Conservation (phyloP, 345 rosid species). For the Lepidium africanum region DNA sequence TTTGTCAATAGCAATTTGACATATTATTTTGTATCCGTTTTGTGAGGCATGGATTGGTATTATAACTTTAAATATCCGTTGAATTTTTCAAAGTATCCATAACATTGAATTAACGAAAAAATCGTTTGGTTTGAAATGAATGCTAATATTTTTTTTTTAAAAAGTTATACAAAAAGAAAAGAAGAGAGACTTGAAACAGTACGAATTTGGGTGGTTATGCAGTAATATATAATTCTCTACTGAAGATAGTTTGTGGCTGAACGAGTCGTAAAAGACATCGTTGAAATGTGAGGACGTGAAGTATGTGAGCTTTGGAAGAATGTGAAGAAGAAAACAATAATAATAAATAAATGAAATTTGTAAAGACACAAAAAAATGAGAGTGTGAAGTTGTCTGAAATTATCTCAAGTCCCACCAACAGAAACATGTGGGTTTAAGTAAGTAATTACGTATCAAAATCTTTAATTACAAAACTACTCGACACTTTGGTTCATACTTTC, state of each 20-base stretch:
- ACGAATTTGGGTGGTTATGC: not conserved
- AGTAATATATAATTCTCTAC: not conserved
- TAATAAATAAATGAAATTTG: not conserved
- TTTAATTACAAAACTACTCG: slow-evolving; percentile 6
- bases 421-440: slow-evolving; percentile 9
- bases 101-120: not conserved
- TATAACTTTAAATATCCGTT: not conserved
- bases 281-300: slow-evolving; percentile 2
- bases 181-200: not conserved
- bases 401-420: slow-evolving; percentile 5
- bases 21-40: too few relatives aligned
- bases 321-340: too few relatives aligned
- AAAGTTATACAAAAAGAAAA: too few relatives aligned
- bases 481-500: slow-evolving; percentile 15
- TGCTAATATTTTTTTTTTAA: too few relatives aligned
- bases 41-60: not conserved
- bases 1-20: too few relatives aligned
- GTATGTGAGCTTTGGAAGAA: not conserved
- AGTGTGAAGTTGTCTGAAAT: slow-evolving; percentile 18
- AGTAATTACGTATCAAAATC: slow-evolving; percentile 22
- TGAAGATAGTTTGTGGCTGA: not conserved
- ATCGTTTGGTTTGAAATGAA: not conserved
- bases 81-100: not conserved
- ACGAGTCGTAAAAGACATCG: not conserved
- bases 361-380: not conserved